A percentile compares a stretch with the other conserved stretches of the same genome.
phyloP scores from a whole-genome alignment of 116 monocot genomes.

The Iris pallida region DNA sequence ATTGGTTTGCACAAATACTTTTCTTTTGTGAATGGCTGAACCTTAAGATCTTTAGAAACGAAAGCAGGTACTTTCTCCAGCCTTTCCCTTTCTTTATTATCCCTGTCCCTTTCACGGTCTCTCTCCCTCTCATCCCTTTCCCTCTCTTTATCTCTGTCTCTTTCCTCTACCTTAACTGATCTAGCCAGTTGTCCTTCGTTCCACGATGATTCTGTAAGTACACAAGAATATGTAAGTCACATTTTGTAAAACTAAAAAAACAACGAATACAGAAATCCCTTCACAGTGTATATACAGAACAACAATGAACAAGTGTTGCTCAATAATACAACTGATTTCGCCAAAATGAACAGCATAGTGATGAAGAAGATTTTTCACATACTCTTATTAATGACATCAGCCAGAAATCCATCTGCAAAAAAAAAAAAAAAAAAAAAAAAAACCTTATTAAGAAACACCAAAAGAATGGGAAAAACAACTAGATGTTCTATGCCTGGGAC shows the following conservation, averaged over 20 bases:
- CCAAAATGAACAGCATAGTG: not conserved
- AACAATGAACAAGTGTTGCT: not conserved
- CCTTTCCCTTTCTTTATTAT: conserved; percentile 56
- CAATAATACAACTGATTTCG: conserved; percentile 6
- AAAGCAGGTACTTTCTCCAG: conserved; percentile 38
- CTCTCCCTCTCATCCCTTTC: conserved; percentile 51
- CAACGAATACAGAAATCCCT: not conserved
- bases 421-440: no score
- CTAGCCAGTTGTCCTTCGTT: conserved; percentile 56
- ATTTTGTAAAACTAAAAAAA: conserved; percentile 7
- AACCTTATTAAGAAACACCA: conserved; percentile 12
- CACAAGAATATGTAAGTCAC: conserved; percentile 2
- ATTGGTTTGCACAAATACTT: conserved; percentile 69
- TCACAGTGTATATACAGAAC: not conserved
- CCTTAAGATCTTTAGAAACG: conserved; percentile 61
- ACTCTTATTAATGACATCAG: conserved; percentile 88
- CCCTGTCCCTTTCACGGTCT: conserved; percentile 3
- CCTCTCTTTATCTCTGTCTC: conserved; percentile 60
- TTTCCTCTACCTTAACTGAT: conserved; percentile 68
- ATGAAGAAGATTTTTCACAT: conserved; percentile 30
- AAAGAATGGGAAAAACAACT: not conserved
- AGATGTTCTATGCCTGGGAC: not conserved
- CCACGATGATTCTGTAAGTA: conserved; percentile 23
- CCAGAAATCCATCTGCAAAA: conserved; percentile 87
- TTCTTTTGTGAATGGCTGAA: conserved; percentile 45